Evolutionary conservation across 768 basidiomycete species (phyloP), one percentile per base, ranked within the genome.

Genomic region (Hygrocybe punicea): DNA sequence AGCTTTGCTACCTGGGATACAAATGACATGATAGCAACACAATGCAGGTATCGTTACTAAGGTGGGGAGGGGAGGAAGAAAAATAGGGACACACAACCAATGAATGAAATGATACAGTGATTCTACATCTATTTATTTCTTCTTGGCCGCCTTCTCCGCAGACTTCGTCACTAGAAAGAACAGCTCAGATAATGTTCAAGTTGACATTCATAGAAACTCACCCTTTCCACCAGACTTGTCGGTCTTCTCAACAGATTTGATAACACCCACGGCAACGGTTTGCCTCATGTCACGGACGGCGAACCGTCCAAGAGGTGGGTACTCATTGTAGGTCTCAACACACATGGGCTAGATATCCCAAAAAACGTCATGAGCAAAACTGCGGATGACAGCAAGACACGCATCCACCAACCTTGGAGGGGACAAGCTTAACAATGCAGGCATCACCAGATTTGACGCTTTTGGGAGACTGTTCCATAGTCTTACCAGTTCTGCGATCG

Each of bases 221-320:
- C 87, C 85, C 84, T 96, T 96, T 67, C 94, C 93, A 67, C 83
- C 80, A 69, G 79, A 66, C 77, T 92, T 94, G 58, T 95, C 93
- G 63, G 92, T 84, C 86, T 95, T 96, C 54, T 97, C 94, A 62
- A 97, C 94, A 60, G 86, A 84, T 83, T 98, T 98, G 85, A 98
- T 97, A 81, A 98, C 90, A 78, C 94, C 94, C 69, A 97, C 94
- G 63, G 94, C 94, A 62, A 99, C 96, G 62, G 96, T 97, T 81
- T 98, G 95, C 76, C 95, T 89, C 95, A 98, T 97, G 84, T 97
- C 94, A 87, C 94, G 94, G 75, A 97, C 94, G 69, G 94, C 94
- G 80, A 96, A 96, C 75, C 96, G 95, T 82, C 97, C 96, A 63
- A 99, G 89, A 77, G 97, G 97, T 67, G 97, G 96, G 81, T 98